Evolutionary conservation across 208 protist genomes (phyloP), one percentile per base, ranked within the genome.

Genomic region (Wallacemonas sp.): DNA sequence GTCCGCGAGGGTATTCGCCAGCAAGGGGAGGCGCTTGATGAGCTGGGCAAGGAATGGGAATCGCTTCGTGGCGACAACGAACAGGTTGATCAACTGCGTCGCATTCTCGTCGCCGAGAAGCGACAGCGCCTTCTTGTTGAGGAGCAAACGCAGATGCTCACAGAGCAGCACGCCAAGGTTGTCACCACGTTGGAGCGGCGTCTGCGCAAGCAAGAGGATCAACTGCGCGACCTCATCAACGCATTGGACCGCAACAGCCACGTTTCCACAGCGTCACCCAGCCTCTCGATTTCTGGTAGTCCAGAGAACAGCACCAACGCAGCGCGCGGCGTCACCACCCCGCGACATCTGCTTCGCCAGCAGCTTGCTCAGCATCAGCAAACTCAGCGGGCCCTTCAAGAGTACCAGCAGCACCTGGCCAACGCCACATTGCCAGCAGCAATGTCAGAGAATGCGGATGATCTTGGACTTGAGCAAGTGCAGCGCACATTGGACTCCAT

Each of bases 81-180:
- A 36, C 30, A 78, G 55, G 53, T 30, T 31, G 70, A 81, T 41
- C 53, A 78, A 53, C 68, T 94, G 28, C 72, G 79, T 17, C 62
- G 69, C 15, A 69, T 77, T 17, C 74, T 92, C 12, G 65, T 85
- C 28, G 79, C 79, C n/a, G 84, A 93, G 61, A 91, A 87, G 66
- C 74, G 80, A 21, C 86, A 95, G 76, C 76, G 90, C 3, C 70
- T 93, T n/a, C 77, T 80, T 17, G 81, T 91, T 14, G 90, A 95
- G 61, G 84, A 95, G 70, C 86, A 93, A 45, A 95, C 82, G 26
- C 84, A 95, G 51, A 75, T 45, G 22, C 71, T 95, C 36, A 84
- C 80, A 22, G 84, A 95, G 66, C 86, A 93, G 69, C 90, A 93
- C 56, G 79, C 72, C 17, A 87, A 82, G 64, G 80, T 91, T 22